Base-by-base conservation (phyloP, 257 asterid genomes). In the Solanum okadae region DNA sequence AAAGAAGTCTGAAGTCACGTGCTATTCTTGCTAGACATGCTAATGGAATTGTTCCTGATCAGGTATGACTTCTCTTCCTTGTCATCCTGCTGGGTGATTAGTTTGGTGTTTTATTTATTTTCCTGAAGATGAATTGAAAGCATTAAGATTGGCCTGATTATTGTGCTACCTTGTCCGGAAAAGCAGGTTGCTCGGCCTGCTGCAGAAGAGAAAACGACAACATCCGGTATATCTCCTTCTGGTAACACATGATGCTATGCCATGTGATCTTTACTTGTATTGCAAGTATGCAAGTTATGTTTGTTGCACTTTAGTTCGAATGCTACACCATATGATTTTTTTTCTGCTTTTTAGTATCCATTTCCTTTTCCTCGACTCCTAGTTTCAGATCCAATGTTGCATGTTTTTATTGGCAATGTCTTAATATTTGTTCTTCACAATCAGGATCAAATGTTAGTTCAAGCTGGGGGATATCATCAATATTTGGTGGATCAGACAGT, bases 401-500 rank as follows among this genome's bases (percentile, higher is more conserved):
- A 10, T 81, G 42, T 38, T 35, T 65, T 52, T 61, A 52, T 78
- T 79, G 37, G 25, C 13, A 9, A 87, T 33, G 38, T 38, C 73
- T 25, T 59, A 73, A 46, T 23, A 14, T 27, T 71, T 72, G 83
- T 88, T 79, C 42, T 89, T 88, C 33, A 70, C 34, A 49, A 37
- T 86, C 94, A 94, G 98, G 91, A 88, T 90, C 87, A 89, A 93
- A 87, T 89, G 37, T 93, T 85, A 93, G 93, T 89, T 95, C 99
- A 33, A 83, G 89, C 84, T 97, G 99, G 99, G 98, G 99, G 83
- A 95, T 97, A 89, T 93, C 99, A 88, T 95, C 99, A 38, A 96
- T 97, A 83, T 97, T 97, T 88, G 99, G 99, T 84, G 91, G 97
- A 52, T 90, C 93, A 79, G 94, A 91, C 65, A 90, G 89, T 88